Conservation (phyloP, 768 basidiomycete species). For the Collybia sp. region DNA sequence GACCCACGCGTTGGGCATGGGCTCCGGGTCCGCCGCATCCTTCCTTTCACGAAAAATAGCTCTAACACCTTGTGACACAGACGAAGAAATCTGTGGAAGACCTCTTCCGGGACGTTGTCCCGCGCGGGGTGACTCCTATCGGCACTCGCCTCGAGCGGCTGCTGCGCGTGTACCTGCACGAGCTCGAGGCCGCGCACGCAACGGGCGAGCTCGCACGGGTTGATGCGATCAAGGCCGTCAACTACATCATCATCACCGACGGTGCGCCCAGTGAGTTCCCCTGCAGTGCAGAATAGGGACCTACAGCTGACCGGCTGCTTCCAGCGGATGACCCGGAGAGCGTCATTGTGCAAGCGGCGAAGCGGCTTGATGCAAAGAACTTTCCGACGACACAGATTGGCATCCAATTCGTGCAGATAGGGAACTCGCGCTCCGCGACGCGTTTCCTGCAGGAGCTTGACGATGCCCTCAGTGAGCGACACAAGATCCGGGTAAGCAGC, state of each 20-base stretch:
- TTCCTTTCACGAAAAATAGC: not conserved
- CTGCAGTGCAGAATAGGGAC: not conserved
- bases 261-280: slow-evolving; percentile 48
- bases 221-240: slow-evolving; percentile 46
- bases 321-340: slow-evolving; percentile 48
- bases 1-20: slow-evolving; percentile 19
- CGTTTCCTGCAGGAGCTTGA: slow-evolving; percentile 52
- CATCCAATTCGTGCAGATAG: slow-evolving; percentile 73
- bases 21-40: slow-evolving; percentile 29
- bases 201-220: slow-evolving; percentile 12
- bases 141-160: slow-evolving; percentile 28
- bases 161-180: slow-evolving; percentile 19
- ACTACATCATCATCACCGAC: slow-evolving; percentile 60
- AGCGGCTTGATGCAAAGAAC: slow-evolving; percentile 44
- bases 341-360: slow-evolving; percentile 42
- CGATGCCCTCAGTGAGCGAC: slow-evolving; percentile 38
- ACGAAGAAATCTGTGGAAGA: slow-evolving; percentile 27
- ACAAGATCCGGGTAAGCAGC: slow-evolving; percentile 39
- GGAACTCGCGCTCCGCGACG: slow-evolving; percentile 33
- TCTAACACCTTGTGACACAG: slow-evolving; percentile 18
- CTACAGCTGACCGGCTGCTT: not conserved
- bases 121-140: slow-evolving; percentile 41
- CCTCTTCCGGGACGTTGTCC: slow-evolving; percentile 40
- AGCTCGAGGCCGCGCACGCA: slow-evolving; percentile 22
- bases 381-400: slow-evolving; percentile 57